Conservation (phyloP, 1,284 basidiomycete species). For the Leccinum subrobustum region DNA sequence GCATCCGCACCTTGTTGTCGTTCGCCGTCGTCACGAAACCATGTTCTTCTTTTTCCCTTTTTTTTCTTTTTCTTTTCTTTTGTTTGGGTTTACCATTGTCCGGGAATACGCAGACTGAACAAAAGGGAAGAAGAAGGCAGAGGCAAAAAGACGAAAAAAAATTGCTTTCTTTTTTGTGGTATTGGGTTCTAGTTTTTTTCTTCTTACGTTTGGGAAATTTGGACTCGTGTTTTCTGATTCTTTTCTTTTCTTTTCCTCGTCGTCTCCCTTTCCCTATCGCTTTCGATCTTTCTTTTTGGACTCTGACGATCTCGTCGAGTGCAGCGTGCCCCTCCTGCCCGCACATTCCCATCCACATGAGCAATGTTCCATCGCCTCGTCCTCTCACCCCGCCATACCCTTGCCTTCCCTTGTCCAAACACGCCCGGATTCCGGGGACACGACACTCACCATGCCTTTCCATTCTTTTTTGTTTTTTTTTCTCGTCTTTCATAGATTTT, state of each 20-base stretch:
- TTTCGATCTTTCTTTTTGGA: neutral
- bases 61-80: neutral
- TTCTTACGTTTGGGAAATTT: neutral
- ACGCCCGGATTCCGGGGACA: neutral
- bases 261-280: neutral
- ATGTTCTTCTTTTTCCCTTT: neutral
- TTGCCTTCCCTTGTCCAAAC: neutral
- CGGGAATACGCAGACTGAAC: neutral
- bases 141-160: neutral
- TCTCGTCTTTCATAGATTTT: neutral
- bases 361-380: neutral
- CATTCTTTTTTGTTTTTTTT: neutral
- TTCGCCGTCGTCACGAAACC: neutral
- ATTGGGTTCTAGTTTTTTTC: neutral
- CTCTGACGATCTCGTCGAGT: neutral
- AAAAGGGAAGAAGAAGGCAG: neutral
- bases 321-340: neutral
- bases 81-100: neutral
- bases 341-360: neutral
- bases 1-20: neutral
- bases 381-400: neutral
- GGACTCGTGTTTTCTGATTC: neutral
- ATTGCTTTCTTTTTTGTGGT: neutral
- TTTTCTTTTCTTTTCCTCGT: neutral
- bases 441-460: neutral